Conservation (phyloP, 371 early-diverging fungal species). For the Nematocida homosporus region DNA sequence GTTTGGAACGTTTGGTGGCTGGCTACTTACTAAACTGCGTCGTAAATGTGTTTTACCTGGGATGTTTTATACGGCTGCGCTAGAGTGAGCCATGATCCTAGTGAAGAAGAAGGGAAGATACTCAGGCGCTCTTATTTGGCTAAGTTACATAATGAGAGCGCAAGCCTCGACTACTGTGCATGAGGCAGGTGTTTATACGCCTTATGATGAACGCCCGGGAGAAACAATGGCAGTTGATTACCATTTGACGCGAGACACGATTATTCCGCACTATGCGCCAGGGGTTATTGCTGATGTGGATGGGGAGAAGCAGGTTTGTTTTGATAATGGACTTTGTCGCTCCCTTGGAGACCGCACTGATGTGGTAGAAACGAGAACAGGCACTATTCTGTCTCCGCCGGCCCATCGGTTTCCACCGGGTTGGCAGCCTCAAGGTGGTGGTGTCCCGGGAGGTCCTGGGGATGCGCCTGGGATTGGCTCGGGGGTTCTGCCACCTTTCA, state of each 20-base stretch:
- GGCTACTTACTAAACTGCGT: slow-evolving; percentile 24
- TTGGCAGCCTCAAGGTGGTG: background rate
- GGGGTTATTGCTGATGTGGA: background rate
- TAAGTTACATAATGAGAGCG: too few relatives aligned
- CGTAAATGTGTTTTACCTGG: slow-evolving; percentile 23
- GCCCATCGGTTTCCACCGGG: background rate
- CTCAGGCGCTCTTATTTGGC: background rate
- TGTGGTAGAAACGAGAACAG: background rate
- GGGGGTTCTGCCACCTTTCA: background rate
- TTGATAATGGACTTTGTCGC: slow-evolving; percentile 22
- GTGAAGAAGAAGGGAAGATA: background rate
- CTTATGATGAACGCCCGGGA: too few relatives aligned
- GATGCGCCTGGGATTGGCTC: background rate
- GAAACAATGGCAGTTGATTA: slow-evolving; percentile 5
- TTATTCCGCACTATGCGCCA: slow-evolving; percentile 12
- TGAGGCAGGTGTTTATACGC: too few relatives aligned
- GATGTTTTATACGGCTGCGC: slow-evolving; percentile 34
- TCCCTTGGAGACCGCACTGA: background rate
- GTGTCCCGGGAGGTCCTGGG: background rate
- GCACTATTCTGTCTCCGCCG: slow-evolving; percentile 6
- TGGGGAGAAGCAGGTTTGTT: slow-evolving; percentile 2
- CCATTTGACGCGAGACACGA: background rate
- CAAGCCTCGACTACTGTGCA: too few relatives aligned
- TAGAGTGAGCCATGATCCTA: background rate
- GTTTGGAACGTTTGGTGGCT: background rate